phyloP scores from a whole-genome alignment of 2,329 filamentous ascomycete genomes.

The Diplodia sapinea region DNA sequence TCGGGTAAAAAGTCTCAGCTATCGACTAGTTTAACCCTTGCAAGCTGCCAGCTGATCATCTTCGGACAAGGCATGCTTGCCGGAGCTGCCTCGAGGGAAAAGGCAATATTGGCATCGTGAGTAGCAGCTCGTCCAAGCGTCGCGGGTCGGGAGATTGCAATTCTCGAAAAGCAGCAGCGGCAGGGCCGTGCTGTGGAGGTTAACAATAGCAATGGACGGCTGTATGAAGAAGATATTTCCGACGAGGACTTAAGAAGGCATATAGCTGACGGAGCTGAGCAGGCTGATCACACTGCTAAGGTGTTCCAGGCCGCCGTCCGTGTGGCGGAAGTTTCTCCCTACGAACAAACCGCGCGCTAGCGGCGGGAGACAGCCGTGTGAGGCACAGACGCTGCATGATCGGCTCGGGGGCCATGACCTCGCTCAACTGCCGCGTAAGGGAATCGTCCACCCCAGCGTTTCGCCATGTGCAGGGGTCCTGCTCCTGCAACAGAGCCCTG shows the following conservation, averaged over 20 bases:
- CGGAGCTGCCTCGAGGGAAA: background rate
- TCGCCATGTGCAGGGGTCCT: conserved; percentile 13
- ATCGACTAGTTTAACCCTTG: background rate
- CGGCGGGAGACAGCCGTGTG: conserved; percentile 25
- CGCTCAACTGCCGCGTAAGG: conserved; percentile 1
- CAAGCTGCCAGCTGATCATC: background rate
- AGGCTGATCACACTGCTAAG: background rate
- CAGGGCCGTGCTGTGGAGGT: background rate
- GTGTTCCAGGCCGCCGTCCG: conserved; percentile 6
- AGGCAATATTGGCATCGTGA: background rate
- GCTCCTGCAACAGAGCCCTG: background rate
- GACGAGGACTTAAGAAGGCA: background rate
- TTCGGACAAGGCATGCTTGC: conserved; percentile 2
- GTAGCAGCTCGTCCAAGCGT: background rate
- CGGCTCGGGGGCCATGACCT: background rate
- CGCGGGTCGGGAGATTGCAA: conserved; percentile 10
- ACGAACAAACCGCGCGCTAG: conserved; percentile 23
- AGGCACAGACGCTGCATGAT: conserved; percentile 1
- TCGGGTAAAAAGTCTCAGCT: conserved; percentile 1
- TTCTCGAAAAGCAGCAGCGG: background rate
- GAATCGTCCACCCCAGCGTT: conserved; percentile 16
- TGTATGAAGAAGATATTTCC: conserved; percentile 1
- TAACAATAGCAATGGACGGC: background rate
- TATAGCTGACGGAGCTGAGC: conserved; percentile 6
- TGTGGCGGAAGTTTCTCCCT: background rate